Conservation (phyloP, 1,284 basidiomycete genomes). For the Schizopora paradoxa region DNA sequence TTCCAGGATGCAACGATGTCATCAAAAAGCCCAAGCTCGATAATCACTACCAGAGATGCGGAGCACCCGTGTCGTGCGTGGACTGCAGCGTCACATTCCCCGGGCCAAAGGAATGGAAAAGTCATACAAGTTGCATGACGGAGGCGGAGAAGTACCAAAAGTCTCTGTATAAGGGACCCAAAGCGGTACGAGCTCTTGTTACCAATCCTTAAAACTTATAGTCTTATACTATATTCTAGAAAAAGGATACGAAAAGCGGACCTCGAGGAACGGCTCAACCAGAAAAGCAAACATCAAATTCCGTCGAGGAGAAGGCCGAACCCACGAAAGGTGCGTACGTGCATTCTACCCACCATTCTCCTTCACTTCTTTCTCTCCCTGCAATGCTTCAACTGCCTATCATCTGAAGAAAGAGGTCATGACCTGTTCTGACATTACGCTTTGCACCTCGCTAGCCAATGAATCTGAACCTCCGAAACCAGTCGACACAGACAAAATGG, state of each 20-base stretch:
- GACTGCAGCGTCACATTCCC: conserved; percentile 83
- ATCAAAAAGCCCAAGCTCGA: conserved; percentile 91
- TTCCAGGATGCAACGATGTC: conserved; percentile 76
- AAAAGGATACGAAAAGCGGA: not conserved
- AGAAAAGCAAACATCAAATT: conserved; percentile 9
- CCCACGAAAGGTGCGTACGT: not conserved
- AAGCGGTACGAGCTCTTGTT: conserved; percentile 35
- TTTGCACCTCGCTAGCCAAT: conserved; percentile 12
- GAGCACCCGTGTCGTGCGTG: conserved; percentile 77
- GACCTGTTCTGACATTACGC: not conserved
- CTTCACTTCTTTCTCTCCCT: no score
- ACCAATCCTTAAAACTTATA: no score
- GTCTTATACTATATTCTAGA: no score
- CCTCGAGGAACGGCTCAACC: not conserved
- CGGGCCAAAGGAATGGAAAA: conserved; percentile 70
- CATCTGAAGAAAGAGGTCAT: no score
- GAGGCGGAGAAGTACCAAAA: conserved; percentile 94
- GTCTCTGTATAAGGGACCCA: conserved; percentile 74
- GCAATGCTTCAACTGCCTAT: no score
- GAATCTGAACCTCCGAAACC: conserved; percentile 22
- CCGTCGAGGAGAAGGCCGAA: conserved; percentile 1
- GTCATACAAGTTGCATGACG: conserved; percentile 78
- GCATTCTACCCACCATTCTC: not conserved
- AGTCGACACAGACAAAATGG: conserved; percentile 28
- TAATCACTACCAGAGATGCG: conserved; percentile 55